Base-by-base conservation (phyloP, 108 stramenopile species). In the Pseudonitzschia multiseries region DNA sequence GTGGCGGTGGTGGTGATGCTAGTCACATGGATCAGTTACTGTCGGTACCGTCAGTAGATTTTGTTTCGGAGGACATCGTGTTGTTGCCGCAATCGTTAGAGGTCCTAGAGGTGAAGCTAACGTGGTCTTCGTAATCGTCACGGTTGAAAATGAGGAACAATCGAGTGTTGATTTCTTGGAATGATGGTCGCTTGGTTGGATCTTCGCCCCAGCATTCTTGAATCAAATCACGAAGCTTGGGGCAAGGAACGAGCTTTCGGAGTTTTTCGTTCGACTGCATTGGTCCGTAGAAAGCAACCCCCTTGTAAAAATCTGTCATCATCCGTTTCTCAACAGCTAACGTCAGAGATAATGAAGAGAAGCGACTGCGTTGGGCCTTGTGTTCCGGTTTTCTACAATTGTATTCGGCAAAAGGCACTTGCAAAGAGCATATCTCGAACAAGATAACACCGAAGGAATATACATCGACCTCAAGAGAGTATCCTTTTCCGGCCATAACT, bases 381-480 rank as follows among this genome's bases (percentile, higher is more conserved):
- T 31, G 4, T 62, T 62, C 40, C 15, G 18, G 32, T 62, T 31
- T 62, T 26, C 13, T 6, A 0, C 10, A 15, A 33, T 21, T 62
- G 8, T 9, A 21, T 10, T 41, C 61, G 9, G 33, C 61, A 62
- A 62, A 88, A 18, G 87, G 83, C 50, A 64, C 53, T 0, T 76
- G 27, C 61, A 88, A 56, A 20, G 84, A 76, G 24, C 72, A 73
- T 32, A 85, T 68, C 71, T 88, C 82, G 59, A 71, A 88, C 52
- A 88, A 53, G 10, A 84, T 40, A 6, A 88, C 59, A 17, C 83
- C 85, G 57, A 88, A 82, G 5, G 78, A 80, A 54, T 88, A 88
- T 27, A 85, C 85, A 70, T 88, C 87, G 15, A 76, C 79, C 51
- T 60, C 72, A 21, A 81, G 59, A 31, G 76, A 79, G 48, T 79